Base-by-base conservation (phyloP, 1,284 basidiomycete genomes). In the Ceratobasidium sp. region DNA sequence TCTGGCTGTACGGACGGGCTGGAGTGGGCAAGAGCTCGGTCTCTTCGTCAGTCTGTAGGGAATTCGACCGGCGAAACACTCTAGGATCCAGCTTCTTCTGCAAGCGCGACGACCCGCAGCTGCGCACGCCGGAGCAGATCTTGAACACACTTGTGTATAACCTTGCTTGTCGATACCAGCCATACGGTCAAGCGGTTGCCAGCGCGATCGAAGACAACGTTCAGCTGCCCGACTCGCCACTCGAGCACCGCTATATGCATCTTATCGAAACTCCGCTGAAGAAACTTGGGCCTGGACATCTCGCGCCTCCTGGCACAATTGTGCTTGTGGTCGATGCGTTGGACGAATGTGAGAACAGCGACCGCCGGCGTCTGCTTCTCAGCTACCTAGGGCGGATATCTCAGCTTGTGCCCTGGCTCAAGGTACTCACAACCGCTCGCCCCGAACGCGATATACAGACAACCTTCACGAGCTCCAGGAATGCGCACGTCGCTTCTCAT, bases 41-140 rank as follows among this genome's bases (percentile, higher is more conserved):
- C 38, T 76, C 77, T 18, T 43, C 73, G 47, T 77, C 78, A 1
- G 52, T 79, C 4, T 76, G 77, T n/a, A 47, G 75, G 6, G 23
- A 67, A 2, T 73, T 69, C 23, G 35, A 64, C 8, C 32, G 30
- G 16, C 21, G 62, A n/a, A 54, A 70, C 3, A 26, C n/a, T 3
- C 79, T 80, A 4, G 80, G 77, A 4, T 80, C 80, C 1, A 79
- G 76, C 6, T 62, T 57, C 21, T 82, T 81, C 75, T 81, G 79
- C 54, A 78, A 79, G 7, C 75, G 79, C 0, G 76, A 58, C 62
- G 35, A 30, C 28, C 71, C 59, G 0, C 41, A 58, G 18, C 35
- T 57, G 8, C 52, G 70, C 16, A 43, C 73, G 8, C 54, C 62
- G 18, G 11, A 43, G 11, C 41, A 21, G 16, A 52, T 72, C 1